A percentile compares a stretch with the other conserved stretches of the same genome.
Conservation (phyloP, 2,329 filamentous ascomycete species). For the Colletotrichum spinosum region DNA sequence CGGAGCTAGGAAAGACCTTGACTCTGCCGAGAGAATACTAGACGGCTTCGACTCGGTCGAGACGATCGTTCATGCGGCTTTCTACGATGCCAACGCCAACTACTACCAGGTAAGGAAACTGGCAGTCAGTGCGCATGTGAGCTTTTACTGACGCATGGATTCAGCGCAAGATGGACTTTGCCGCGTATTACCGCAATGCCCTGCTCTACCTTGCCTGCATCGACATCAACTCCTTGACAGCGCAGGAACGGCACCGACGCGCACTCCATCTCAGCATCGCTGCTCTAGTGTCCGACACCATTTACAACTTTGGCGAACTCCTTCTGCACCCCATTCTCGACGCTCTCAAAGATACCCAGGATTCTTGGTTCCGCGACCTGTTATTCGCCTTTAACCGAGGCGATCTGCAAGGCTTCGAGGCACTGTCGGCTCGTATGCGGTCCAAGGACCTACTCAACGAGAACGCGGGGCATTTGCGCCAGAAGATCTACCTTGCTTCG, state of each 20-base stretch:
- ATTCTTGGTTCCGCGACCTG: constrained; percentile 93
- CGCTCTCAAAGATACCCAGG: constrained; percentile 76
- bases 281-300: constrained; percentile 90
- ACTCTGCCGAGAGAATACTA: constrained; percentile 86
- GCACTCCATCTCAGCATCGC: constrained; percentile 95
- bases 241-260: constrained; percentile 80
- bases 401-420: constrained; percentile 88
- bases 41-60: constrained; percentile 96
- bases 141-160: constrained; percentile 49
- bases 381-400: constrained; percentile 98
- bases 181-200: constrained; percentile 96
- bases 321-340: constrained; percentile 96
- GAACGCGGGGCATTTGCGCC: constrained; percentile 86
- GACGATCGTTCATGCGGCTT: constrained; percentile 93
- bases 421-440: constrained; percentile 82
- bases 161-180: constrained; percentile 85
- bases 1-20: constrained; percentile 87
- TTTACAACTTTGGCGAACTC: constrained; percentile 99
- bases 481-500: constrained; percentile 98
- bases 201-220: constrained; percentile 98
- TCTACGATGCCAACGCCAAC: constrained; percentile 94
- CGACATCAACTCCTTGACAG: constrained; percentile 79
- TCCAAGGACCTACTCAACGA: constrained; percentile 83
- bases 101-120: constrained; percentile 82
- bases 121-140: neutral